Evolutionary conservation across 2,329 filamentous ascomycete genomes (phyloP), one percentile per base, ranked within the genome.

Genomic region (Clonostachys rosea): DNA sequence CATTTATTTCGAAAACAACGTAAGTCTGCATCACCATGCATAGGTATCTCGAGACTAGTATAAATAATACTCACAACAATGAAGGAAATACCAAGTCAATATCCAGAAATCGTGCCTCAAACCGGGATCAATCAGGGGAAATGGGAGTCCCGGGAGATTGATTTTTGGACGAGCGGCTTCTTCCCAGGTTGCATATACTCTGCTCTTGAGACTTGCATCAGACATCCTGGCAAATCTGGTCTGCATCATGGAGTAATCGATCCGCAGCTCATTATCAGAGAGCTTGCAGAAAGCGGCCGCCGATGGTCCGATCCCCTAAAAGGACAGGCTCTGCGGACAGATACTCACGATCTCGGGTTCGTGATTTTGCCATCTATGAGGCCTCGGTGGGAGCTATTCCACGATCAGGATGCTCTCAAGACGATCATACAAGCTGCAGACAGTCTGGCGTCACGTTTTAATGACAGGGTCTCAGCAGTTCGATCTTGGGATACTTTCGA

Each of bases 311-410:
- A 58, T 4, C 67, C 66, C 0, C 52, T 73, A 0, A 65, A 67
- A 50, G 20, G 48, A 33, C 60, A 63, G 51, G 60, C 63, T 17
- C 56, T 51, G 50, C 66, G 70, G 6, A 76, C 65, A 5, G 73
- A 78, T 47, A 79, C 75, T 0, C 76, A 79, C 46, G 76, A 79
- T 42, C 68, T 80, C 60, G 73, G 70, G 0, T 79, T 79, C 51
- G 78, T 79, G 52, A 71, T 79, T 5, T 67, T 73, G 18, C 75
- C 75, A 0, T 70, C 70, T 2, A 61, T 76, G 44, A 70, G 70
- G 39, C 68, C 69, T 13, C 65, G 72, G 5, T 79, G 73, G 70
- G 71, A 76, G 37, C 58, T 76, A 6, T 64, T 66, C 1, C 62
- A 65, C 1, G 67, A 73, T 41, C 43, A 51, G 4, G 47, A 60